Base-by-base conservation (phyloP, 345 rosid genomes). In the Brassica juncea region DNA sequence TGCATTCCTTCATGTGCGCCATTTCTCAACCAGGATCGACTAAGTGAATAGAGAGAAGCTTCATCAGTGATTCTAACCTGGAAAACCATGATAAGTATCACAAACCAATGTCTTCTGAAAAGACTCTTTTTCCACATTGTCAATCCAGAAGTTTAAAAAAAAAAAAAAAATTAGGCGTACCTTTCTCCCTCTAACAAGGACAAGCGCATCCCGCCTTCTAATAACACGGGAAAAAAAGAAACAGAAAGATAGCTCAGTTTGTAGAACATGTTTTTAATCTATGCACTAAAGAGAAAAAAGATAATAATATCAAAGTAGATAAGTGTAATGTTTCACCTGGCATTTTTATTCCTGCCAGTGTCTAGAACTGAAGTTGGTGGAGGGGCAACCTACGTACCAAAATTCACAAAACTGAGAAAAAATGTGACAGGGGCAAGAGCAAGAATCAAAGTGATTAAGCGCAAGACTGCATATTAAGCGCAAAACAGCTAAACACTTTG, bases 1-100 rank as follows among this genome's bases (percentile, higher is more conserved):
- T 91, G 90, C 62, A 44, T 83, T 82, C 91, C 92, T 69, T 89
- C 91, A 7, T 84, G 85, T 73, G 71, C 81, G 60, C 98, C 97
- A 79, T 91, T 93, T 84, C 89, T 87, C 85, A 95, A 79, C 99
- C 99, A 95, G 66, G 98, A 93, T 9, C 98, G 94, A 68, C 97
- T 84, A 78, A 95, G 93, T 30, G 89, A 82, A 77, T 91, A 95
- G 67, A 95, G 88, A 79, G 99, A 88, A 82, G 89, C 86, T 66
- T 87, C 96, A 4, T 86, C 93, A 10, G 91, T 79, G 77, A 90
- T 83, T 79, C 86, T 85, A 77, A 91, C 94, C 98, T 94, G 81
- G 4, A 85, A 83, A 55, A 11, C 61, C 66, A 72, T 54, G 68
- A 71, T 60, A 76, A 75, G 31, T 66, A 74, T 25, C 8, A 77